Evolutionary conservation across 306 rosid genomes (phyloP).

Genomic region (Ceratonia siliqua): DNA sequence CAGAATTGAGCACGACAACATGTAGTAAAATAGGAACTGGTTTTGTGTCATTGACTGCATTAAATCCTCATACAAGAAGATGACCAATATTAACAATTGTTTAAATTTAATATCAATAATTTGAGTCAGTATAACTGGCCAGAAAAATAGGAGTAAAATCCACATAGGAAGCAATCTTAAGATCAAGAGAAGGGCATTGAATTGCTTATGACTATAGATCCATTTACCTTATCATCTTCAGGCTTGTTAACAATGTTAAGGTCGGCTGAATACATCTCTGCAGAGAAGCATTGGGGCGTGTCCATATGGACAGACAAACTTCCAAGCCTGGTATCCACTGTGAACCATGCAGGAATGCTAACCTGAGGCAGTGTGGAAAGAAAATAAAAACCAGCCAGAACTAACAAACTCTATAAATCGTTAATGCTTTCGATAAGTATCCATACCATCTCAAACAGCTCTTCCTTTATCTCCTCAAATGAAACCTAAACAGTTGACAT

Average conservation of each 20-base stretch:
- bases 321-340: slow-evolving; percentile 97
- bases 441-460: slow-evolving; percentile 91
- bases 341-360: slow-evolving; percentile 96
- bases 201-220: slow-evolving; percentile 8
- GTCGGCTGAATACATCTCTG: slow-evolving; percentile 96
- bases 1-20: slow-evolving; percentile 18
- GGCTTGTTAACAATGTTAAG: slow-evolving; percentile 90
- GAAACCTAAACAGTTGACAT: slow-evolving; percentile 64
- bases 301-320: slow-evolving; percentile 95
- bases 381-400: slow-evolving; percentile 33
- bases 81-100: slow-evolving; percentile 9
- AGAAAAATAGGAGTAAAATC: slow-evolving; percentile 7
- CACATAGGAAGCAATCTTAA: not conserved
- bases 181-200: slow-evolving; percentile 14
- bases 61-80: slow-evolving; percentile 23
- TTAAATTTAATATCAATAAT: slow-evolving; percentile 22
- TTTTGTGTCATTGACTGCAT: slow-evolving; percentile 11
- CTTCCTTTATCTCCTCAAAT: slow-evolving; percentile 88
- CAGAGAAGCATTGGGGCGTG: slow-evolving; percentile 93
- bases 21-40: slow-evolving; percentile 17
- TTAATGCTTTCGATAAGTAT: slow-evolving; percentile 18
- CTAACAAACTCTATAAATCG: slow-evolving; percentile 24
- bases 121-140: not conserved
- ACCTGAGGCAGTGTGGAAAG: slow-evolving; percentile 63
- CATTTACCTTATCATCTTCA: slow-evolving; percentile 92